Percentiles rank a stretch among this genome's conserved stretches.
Conservation (phyloP, 306 rosid genomes). For the Vicia villosa region DNA sequence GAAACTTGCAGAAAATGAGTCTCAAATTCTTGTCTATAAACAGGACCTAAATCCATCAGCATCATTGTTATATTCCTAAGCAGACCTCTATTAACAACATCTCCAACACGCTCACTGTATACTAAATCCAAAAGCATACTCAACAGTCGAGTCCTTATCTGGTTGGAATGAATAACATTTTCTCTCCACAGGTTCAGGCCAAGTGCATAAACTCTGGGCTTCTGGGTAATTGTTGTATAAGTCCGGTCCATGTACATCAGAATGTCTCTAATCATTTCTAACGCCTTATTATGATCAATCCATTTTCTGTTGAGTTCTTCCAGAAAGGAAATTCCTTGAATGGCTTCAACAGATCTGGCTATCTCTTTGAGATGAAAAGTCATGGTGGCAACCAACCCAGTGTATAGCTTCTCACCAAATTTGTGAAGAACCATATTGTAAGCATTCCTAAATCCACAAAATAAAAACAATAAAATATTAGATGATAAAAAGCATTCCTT, state of each 20-base stretch:
- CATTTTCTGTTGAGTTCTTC: constrained; percentile 83
- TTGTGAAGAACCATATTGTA: constrained; percentile 95
- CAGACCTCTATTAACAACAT: constrained; percentile 74
- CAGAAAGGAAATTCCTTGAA: constrained; percentile 73
- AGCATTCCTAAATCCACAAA: constrained; percentile 65
- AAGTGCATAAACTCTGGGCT: constrained; percentile 76
- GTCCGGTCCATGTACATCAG: constrained; percentile 95
- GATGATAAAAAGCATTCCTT: too few species aligned
- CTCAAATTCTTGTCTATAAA: constrained; percentile 77
- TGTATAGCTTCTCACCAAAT: constrained; percentile 82
- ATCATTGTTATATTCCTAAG: constrained; percentile 69
- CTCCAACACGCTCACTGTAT: constrained; percentile 65
- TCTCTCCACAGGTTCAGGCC: constrained; percentile 89
- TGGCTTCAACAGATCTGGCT: constrained; percentile 66
- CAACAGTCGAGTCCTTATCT: constrained; percentile 66
- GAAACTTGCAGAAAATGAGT: constrained; percentile 69
- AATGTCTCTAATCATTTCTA: constrained; percentile 79
- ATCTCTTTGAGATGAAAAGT: constrained; percentile 70
- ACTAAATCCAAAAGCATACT: constrained; percentile 70
- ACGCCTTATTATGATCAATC: constrained; percentile 77
- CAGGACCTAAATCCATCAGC: constrained; percentile 82
- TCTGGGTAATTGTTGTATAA: constrained; percentile 59
- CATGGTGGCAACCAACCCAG: constrained; percentile 73
- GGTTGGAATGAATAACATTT: constrained; percentile 59
- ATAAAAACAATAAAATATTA: constrained; percentile 21